Evolutionary conservation across 2,329 filamentous ascomycete genomes (phyloP), one percentile per base, ranked within the genome.

Genomic region (Furcasterigmium sp.): DNA sequence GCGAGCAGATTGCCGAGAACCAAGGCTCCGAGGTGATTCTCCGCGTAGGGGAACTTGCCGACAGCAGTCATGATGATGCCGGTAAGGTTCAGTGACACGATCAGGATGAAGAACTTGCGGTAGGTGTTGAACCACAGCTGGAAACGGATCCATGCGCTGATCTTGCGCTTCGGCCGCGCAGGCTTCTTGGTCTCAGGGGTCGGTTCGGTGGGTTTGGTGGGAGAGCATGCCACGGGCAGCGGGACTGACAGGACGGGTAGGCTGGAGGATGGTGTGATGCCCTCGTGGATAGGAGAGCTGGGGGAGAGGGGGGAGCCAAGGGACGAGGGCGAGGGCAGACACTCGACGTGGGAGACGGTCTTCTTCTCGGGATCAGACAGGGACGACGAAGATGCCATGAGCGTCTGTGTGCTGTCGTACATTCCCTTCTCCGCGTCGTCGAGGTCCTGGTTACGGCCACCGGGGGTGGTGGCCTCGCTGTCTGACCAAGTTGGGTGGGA

Each of bases 71-170:
- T 45, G 43, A 63, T 51, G 37, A 68, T 65, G 4, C 63, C 63
- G 6, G 47, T 44, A 14, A 64, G 42, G 54, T 68, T 66, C 45
- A 67, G 54, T 41, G 53, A 21, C 5, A 56, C 59, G 39, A 65
- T 60, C 30, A 66, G 57, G 15, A 54, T 59, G 51, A 68, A 68
- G 51, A 68, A 64, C 50, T 62, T 62, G 17, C 60, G 57, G 46
- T 68, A 68, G 9, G 63, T 63, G 53, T 64, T 66, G 56, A 64
- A 65, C 64, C 63, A 68, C 8, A 68, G 56, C 37, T 53, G 49
- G 47, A 65, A 60, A 2, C 56, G 47, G 19, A 66, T 58, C 60
- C 58, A 63, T 41, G 56, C 54, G 51, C 54, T 58, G 39, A 51
- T 37, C 37, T 57, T 59, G 11, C 28, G 47, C 42, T 55, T 58